Base-by-base conservation (phyloP, 2,329 filamentous ascomycete species). In the Calonectria pteridis region DNA sequence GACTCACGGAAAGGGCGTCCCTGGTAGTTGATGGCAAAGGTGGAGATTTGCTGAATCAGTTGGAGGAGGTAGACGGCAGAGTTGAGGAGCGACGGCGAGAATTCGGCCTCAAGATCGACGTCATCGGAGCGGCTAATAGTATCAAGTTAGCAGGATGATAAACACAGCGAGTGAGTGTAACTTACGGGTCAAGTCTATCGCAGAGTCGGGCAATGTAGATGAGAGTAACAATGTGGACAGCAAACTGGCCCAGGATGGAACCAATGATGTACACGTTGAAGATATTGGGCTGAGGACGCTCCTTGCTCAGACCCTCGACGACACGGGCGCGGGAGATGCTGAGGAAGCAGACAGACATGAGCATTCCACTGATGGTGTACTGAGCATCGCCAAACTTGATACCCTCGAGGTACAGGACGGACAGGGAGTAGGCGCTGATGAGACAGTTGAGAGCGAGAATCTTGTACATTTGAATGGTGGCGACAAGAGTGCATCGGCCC, bases 401-500 rank as follows among this genome's bases (percentile, higher is more conserved):
- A 76, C 97, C 97, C 81, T 98, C 96, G 1, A 99, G 91, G 82
- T 99, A 99, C 72, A 99, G 89, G 23, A 99, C 97, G 84, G 94
- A 97, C 83, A 99, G 87, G 85, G 95, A 98, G 91, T 99, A 99
- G 46, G 97, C 97, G 79, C 95, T 98, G 83, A 99, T 99, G 79
- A 99, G 89, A 84, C 97, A 99, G 89, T 99, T 99, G 73, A 99
- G 88, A 10, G 97, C 97, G 66, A 99, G 91, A 80, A 99, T 99
- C 90, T 98, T 99, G 92, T 99, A 99, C 96, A 99, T 99, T 88
- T 99, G 97, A 77, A 99, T 98, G 0, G 97, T 99, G 37, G 97
- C 97, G 69, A 99, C 97, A 26, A 99, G 92, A 10, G 97, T 99
- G 88, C 97, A 99, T 75, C 97, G 94, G 72, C 97, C 97, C 87